Conservation (phyloP, 805 yeast species). For the Wickerhamiella shivajii region DNA sequence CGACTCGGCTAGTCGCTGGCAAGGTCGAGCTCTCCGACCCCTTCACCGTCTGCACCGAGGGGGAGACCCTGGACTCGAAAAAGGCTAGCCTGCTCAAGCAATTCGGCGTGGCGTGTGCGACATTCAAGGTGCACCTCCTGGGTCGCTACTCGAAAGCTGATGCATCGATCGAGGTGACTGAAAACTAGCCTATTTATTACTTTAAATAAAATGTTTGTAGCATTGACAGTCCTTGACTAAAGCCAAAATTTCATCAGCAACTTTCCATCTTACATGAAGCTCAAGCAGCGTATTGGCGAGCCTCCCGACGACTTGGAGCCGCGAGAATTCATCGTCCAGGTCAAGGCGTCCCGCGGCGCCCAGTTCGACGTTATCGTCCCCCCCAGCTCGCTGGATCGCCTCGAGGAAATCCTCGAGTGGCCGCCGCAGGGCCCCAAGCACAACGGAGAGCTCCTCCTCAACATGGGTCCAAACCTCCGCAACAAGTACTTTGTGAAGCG, state of each 20-base stretch:
- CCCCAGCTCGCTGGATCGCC: constrained; percentile 10
- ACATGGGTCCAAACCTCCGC: constrained; percentile 24
- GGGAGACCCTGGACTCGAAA: constrained; percentile 70
- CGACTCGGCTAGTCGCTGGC: constrained; percentile 82
- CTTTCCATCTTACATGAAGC: background rate
- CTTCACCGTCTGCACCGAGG: constrained; percentile 64
- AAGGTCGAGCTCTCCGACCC: constrained; percentile 67
- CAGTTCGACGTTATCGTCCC: constrained; percentile 23
- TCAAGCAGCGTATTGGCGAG: constrained; percentile 16
- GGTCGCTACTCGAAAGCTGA: constrained; percentile 56
- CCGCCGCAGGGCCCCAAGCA: too few relatives aligned
- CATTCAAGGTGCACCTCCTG: constrained; percentile 65
- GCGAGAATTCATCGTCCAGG: constrained; percentile 22
- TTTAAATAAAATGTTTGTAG: background rate
- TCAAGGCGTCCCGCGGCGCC: constrained; percentile 22
- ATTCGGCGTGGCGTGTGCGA: constrained; percentile 89
- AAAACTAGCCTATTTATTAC: too few relatives aligned
- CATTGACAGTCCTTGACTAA: background rate
- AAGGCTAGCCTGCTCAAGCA: constrained; percentile 87
- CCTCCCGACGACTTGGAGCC: constrained; percentile 20
- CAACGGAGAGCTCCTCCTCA: constrained; percentile 17
- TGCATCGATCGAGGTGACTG: constrained; percentile 29
- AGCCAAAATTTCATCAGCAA: background rate
- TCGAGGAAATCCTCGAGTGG: constrained; percentile 7
- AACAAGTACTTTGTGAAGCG: constrained; percentile 25